Evolutionary conservation across 1,284 basidiomycete genomes (phyloP), one percentile per base, ranked within the genome.

Genomic region (Volvariella surrecta): DNA sequence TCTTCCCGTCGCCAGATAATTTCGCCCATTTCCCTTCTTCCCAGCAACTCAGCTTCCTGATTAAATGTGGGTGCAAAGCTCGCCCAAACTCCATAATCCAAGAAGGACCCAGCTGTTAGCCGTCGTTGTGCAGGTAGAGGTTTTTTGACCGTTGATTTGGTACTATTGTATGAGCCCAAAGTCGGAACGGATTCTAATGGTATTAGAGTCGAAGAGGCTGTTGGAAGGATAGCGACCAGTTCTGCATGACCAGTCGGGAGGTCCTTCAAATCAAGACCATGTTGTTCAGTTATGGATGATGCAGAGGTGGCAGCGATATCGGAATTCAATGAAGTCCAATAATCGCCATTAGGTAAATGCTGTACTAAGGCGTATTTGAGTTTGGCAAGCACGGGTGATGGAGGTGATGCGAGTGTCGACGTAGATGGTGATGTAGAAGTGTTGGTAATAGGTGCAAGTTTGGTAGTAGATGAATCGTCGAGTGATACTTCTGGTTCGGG

Each of bases 31-130:
- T 71, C 66, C 4, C 66, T 57, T 43, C 74, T 66, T 1, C 84
- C 84, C 10, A 86, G 61, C 53, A 84, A 74, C 32, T 73, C 69
- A 7, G 78, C 78, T 44, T 82, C 79, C 51, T 83, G 81, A 48
- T 86, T 82, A 55, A 84, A 89, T 11, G 69, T 65, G 2, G 86
- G 86, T 0, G 85, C 85, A 58, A 89, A 89, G 54, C 74, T 82
- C 2, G 82, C 61, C 53, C 71, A 82, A 6, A 71, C 69, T 0
- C 87, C 86, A 54, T 89, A 89, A 56, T 89, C 81, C 8, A 89
- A 65, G 54, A 87, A 88, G 1, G 68, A 60, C 41, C 82, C 83
- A 24, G 74, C 68, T 38, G 74, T 72, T 32, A 85, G 58, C 16
- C 65, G 68, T 38, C 81, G 73, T 8, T 75, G 63, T 0, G 65